Evolutionary conservation across 208 protist species (phyloP), one percentile per base, ranked within the genome.

Genomic region (Acanthamoeba royreba): DNA sequence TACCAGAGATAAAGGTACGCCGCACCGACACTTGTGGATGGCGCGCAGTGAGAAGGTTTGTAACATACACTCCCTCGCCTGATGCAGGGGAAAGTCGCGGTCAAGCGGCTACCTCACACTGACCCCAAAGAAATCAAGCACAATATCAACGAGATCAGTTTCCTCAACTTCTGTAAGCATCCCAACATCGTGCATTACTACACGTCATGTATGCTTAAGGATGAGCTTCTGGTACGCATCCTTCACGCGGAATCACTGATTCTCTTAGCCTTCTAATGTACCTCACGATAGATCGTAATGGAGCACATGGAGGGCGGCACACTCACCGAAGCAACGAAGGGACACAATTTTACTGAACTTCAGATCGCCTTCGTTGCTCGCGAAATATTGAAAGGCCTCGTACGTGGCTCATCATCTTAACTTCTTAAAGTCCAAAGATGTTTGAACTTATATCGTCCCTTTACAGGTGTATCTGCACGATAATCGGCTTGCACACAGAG

Each of bases 251-350:
- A n/a, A n/a, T n/a, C n/a, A n/a, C n/a, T 28, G 52, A 25, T 61
- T 61, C 22, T 61, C 22, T 61, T 19, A 55, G 9, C 49, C 13
- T 55, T 19, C 13, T 55, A 25, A 19, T 55, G 19, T 55, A 19
- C 49, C 13, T 25, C 49, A 19, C 49, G 19, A 45, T 40, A 91
- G 85, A 91, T 91, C 53, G 85, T 91, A 38, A 91, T 66, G 49
- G 85, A 91, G 55, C 35, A 45, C 38, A 91, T 91, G 85, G 85
- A 91, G 35, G 85, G 85, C 31, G 85, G 85, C 35, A 91, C 85
- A 7, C 42, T 91, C 35, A 91, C 85, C 13, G 85, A 91, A 35
- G 85, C 85, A 19, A 69, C 53, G 33, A 91, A 38, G 53, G 53
- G 53, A 17, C 85, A 91, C 38, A 91, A 42, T 38, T 91, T 91